Evolutionary conservation across 306 rosid species (phyloP), one percentile per base, ranked within the genome.

Genomic region (Vachellia pachyceras): DNA sequence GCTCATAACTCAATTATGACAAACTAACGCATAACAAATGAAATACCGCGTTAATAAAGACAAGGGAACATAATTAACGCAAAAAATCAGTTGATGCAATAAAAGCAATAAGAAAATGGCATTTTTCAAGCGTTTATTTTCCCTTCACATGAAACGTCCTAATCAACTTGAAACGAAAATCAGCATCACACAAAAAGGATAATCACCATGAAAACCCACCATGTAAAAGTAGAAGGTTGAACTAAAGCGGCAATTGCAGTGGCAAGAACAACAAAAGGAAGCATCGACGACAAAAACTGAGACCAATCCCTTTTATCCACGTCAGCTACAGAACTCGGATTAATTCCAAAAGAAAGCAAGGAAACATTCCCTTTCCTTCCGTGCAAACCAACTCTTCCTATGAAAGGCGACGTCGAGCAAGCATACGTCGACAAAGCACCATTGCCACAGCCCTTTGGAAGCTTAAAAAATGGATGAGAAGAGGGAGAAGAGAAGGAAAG

Each of bases 211-310:
- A 35, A 23, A 22, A 83, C 82, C 64, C 47, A 95, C 99, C 99
- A 95, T 79, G 94, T 91, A 77, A 90, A 95, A 52, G 99, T 93
- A n/a, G 96, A 88, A 77, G 99, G 99, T 80, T 90, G 90, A 80
- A 87, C 85, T 17, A 95, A 87, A 82, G 99, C 99, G 11, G 90
- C 93, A 85, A 93, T 78, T n/a, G 96, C 98, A 4, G 99, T 95
- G 39, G 85, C 93, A 57, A 91, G 96, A 54, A 95, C 99, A 71
- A 93, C 94, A 83, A 95, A 90, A 5, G 99, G 99, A 90, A 95
- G 99, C 88, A 90, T 83, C 60, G 94, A 95, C 7, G 99, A 93
- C 33, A 95, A 78, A 78, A 86, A 7, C 85, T 88, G 96, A 58
- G 98, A 90, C 79, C 84, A 88, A 83, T 90, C 91, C 18, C 80